Base-by-base conservation (phyloP, 2,329 filamentous ascomycete species). In the Monilinia polystroma region DNA sequence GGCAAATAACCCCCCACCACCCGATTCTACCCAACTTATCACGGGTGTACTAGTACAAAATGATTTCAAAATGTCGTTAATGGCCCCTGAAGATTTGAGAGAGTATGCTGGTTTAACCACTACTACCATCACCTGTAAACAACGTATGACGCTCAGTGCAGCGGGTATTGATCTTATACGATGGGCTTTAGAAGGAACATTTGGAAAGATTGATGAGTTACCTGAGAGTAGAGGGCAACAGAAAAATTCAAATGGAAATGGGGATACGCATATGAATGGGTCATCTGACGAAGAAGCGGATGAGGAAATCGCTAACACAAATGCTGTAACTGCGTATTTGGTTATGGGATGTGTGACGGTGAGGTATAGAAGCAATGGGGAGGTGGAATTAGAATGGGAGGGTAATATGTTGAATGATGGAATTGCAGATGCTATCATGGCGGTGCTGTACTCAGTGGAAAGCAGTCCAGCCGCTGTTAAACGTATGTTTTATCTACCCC, bases 61-160 rank as follows among this genome's bases (percentile, higher is more conserved):
- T 77, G 95, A 97, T 77, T 98, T 99, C 79, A 97, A 98, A 78
- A 87, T 99, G 76, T 96, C 91, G 0, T 83, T 99, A 45, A 98
- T 99, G 94, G 93, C 93, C 0, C 93, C 95, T 0, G 95, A 98
- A 73, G 95, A 99, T 76, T 83, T 99, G 45, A 89, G 93, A 68
- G 95, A 99, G 78, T 99, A 97, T 76, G 95, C 95, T 0, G 95
- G 95, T n/a, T 81, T 99, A 41, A 97, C 93, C 3, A 98, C 95
- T 0, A 98, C 95, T 0, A 96, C 91, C 1, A 94, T 99, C 67
- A 87, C 89, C 20, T 99, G 95, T 82, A 93, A 92, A 73, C 94
- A 99, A 78, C 90, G 92, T 68, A 85, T 99, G 68, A 94, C 87
- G 0, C 85, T 99, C 12, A 93, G 87, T 72, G 92, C 93, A 4